Percentiles rank a stretch among this genome's conserved stretches.
Conservation (phyloP, 2,329 filamentous ascomycete genomes). For the Diaporthe ilicicola region DNA sequence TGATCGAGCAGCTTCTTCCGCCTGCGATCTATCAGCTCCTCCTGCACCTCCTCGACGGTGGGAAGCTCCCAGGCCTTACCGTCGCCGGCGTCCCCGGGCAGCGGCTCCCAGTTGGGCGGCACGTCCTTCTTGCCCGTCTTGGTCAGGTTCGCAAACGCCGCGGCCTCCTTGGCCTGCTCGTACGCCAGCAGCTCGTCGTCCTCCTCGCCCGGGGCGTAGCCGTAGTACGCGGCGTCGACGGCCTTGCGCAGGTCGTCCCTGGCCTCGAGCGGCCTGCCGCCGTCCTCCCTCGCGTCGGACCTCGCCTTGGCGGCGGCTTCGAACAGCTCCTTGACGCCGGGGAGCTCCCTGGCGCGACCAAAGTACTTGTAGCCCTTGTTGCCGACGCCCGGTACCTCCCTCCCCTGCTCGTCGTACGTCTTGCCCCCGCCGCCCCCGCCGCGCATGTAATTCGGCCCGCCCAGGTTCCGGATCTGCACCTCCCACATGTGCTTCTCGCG, state of each 20-base stretch:
- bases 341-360: slow-evolving; percentile 86
- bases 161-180: slow-evolving; percentile 83
- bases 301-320: slow-evolving; percentile 74
- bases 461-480: slow-evolving; percentile 91
- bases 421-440: slow-evolving; percentile 60
- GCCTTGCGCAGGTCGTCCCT: slow-evolving; percentile 75
- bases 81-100: slow-evolving; percentile 89
- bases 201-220: slow-evolving; percentile 92
- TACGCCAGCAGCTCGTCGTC: slow-evolving; percentile 82
- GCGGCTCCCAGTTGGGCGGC: slow-evolving; percentile 79
- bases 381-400: slow-evolving; percentile 76
- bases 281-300: slow-evolving; percentile 52
- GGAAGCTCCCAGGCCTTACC: slow-evolving; percentile 85
- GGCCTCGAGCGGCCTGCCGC: slow-evolving; percentile 67
- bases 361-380: slow-evolving; percentile 96
- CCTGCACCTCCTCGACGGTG: slow-evolving; percentile 89
- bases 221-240: slow-evolving; percentile 95
- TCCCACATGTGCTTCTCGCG: slow-evolving; percentile 99
- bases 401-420: slow-evolving; percentile 77
- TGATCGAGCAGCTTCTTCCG: slow-evolving; percentile 86
- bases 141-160: slow-evolving; percentile 76
- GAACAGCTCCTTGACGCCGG: slow-evolving; percentile 96
- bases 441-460: slow-evolving; percentile 97
- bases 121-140: slow-evolving; percentile 57
- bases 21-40: slow-evolving; percentile 88